Conservation (phyloP, 2,329 filamentous ascomycete genomes). For the Gyromitra esculenta region DNA sequence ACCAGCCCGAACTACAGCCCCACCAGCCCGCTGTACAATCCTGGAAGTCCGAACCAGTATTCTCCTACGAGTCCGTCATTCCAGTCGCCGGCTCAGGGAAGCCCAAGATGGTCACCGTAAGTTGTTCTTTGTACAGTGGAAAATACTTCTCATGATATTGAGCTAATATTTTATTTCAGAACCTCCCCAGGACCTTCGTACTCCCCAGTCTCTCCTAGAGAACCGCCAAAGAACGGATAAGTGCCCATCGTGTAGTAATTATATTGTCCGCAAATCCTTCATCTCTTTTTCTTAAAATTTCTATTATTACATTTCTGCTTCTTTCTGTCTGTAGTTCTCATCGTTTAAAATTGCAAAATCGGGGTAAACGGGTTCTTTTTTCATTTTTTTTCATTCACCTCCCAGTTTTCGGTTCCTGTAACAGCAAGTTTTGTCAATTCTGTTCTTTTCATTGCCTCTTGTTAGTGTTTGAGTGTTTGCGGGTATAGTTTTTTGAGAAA, state of each 20-base stretch:
- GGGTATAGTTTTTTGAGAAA: conserved; percentile 28
- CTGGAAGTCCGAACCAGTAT: conserved; percentile 59
- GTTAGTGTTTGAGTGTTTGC: conserved; percentile 29
- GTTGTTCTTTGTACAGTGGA: conserved; percentile 9
- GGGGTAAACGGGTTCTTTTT: conserved; percentile 48
- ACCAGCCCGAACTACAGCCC: conserved; percentile 77
- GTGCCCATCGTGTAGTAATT: conserved; percentile 40
- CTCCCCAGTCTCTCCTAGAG: conserved; percentile 56
- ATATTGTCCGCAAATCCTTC: conserved; percentile 24
- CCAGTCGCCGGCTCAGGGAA: conserved; percentile 63
- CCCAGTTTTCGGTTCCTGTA: conserved; percentile 43
- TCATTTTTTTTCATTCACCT: conserved; percentile 16
- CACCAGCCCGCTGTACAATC: conserved; percentile 69
- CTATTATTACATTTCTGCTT: conserved; percentile 28
- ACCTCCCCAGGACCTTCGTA: conserved; percentile 39
- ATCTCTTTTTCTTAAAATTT: conserved; percentile 34
- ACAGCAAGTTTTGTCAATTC: conserved; percentile 39
- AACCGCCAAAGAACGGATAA: conserved; percentile 53
- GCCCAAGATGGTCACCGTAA: conserved; percentile 56
- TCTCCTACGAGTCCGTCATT: conserved; percentile 61
- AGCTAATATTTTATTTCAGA: conserved; percentile 37
- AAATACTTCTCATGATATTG: neutral
- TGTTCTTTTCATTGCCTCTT: conserved; percentile 30
- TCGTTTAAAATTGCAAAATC: conserved; percentile 51
- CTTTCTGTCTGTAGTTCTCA: conserved; percentile 42